Evolutionary conservation across 306 rosid genomes (phyloP), one percentile per base, ranked within the genome.

Genomic region (Inga oerstediana): DNA sequence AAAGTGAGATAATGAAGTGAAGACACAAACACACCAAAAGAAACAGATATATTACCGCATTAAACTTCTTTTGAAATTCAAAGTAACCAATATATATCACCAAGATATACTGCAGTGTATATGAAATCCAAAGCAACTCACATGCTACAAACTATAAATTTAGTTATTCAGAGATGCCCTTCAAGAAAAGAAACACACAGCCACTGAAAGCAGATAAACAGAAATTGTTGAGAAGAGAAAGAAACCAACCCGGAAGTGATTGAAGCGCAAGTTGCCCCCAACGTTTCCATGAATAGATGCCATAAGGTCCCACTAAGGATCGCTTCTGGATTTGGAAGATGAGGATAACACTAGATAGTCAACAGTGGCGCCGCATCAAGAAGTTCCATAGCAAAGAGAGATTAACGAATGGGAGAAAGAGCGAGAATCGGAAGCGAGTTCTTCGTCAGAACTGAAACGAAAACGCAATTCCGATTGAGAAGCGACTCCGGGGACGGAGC

Each of bases 221-320:
- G 32, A 78, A 51, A 22, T 10, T 5, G 3, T 17, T 11, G 7
- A 3, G 24, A 75, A 2, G 24, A 39, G 49, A 41, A 35, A 46
- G 7, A 9, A 1, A 16, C 41, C 45, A 75, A 58, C 98, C 98
- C 91, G 87, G 52, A 72, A 88, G 84, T 83, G 84, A 72, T 80
- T 93, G 83, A 91, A 90, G 80, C 86, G 79, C 32, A 88, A 86
- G 76, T 83, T 95, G 82, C 86, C 80, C 14, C 87, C 41, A 75
- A 65, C 78, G 85, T 79, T 85, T 52, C 72, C 80, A 45, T 87
- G 91, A 39, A 89, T 61, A 75, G 87, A 88, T 62, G 90, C 80
- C 85, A 86, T 61, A 46, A 84, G 81, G 79, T 62, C 65, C 80
- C 76, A 82, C 67, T 10, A 56, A 62, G 16, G 16, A 44, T 44